Base-by-base conservation (phyloP, 192 early-diverging fungal species). In the Coemansia interrupta region DNA sequence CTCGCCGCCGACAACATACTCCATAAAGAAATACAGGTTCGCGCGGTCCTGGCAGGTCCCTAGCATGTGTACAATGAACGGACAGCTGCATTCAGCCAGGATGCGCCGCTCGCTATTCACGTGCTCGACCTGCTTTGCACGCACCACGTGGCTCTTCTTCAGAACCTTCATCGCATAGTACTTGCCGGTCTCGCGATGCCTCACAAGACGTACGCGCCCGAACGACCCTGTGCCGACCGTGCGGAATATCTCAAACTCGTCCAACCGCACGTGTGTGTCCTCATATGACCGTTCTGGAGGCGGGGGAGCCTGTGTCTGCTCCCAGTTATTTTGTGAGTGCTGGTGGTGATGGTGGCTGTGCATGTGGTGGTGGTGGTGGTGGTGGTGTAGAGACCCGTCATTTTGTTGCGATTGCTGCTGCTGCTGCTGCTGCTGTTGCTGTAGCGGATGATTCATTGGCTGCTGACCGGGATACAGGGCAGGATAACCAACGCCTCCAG, bases 161-260 rank as follows among this genome's bases (percentile, higher is more conserved):
- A 98, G 81, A 5, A 94, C 94, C 71, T 98, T 98, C 86, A 96
- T 98, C 5, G 96, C 94, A 70, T 94, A 96, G 82, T 88, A 95
- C 58, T 87, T 84, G 43, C 85, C 84, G 32, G 89, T 93, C 39
- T 80, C 65, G 58, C 86, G 84, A 32, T 90, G 86, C 64, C 87
- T 87, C 24, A 93, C 90, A 45, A 98, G 73, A 76, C 96, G 95
- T 36, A 98, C 96, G 15, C 96, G 86, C 24, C 96, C 96, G 81
- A 98, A 97, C 8, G 92, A 95, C 14, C 96, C 96, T 0, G 95
- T 97, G 13, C 96, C 96, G 19, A 98, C 70, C 17, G 96, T 98
- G 30, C 90, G 87, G 61, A 89, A 83, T 49, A 97, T 80, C 43
- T 85, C 80, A 55, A 97, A 91, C 61, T 96, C 91, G 23, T 81